phyloP scores from a whole-genome alignment of 2,329 filamentous ascomycete genomes.

The Ploettnerulaceae sp. region DNA sequence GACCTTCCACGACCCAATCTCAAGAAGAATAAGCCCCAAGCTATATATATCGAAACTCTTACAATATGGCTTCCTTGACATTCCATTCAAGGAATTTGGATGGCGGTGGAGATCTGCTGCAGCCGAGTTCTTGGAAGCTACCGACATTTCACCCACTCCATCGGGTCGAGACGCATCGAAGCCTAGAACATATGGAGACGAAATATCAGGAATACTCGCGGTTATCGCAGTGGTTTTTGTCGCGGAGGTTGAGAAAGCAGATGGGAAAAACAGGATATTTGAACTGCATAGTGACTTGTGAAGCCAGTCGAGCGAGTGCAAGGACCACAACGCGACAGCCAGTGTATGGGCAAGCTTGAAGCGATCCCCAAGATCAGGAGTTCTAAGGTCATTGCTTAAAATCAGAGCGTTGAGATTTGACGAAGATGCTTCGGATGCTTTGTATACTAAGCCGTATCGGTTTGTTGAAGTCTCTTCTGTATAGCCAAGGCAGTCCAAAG shows the following conservation, averaged over 20 bases:
- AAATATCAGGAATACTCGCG: constrained; percentile 39
- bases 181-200: constrained; percentile 37
- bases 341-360: constrained; percentile 41
- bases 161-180: constrained; percentile 40
- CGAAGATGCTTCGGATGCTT: constrained; percentile 35
- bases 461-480: constrained; percentile 38
- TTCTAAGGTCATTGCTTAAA: constrained; percentile 37
- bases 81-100: constrained; percentile 39
- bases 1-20: constrained; percentile 44
- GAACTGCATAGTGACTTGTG: constrained; percentile 40
- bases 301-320: constrained; percentile 52
- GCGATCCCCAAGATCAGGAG: constrained; percentile 42
- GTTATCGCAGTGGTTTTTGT: constrained; percentile 23
- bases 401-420: constrained; percentile 41
- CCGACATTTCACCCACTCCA: constrained; percentile 35
- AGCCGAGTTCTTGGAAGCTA: constrained; percentile 40
- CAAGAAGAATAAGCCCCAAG: constrained; percentile 44
- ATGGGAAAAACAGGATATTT: constrained; percentile 43
- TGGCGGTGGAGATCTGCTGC: constrained; percentile 42
- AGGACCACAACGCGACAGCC: constrained; percentile 43
- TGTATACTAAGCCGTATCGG: constrained; percentile 44
- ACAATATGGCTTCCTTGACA: constrained; percentile 36
- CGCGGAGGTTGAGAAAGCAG: constrained; percentile 32
- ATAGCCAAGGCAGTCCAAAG: constrained; percentile 45
- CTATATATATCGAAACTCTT: constrained; percentile 41